A percentile compares a stretch with the other conserved stretches of the same genome.
Conservation (phyloP, 495 filamentous ascomycete species). For the Arthonia radiata region DNA sequence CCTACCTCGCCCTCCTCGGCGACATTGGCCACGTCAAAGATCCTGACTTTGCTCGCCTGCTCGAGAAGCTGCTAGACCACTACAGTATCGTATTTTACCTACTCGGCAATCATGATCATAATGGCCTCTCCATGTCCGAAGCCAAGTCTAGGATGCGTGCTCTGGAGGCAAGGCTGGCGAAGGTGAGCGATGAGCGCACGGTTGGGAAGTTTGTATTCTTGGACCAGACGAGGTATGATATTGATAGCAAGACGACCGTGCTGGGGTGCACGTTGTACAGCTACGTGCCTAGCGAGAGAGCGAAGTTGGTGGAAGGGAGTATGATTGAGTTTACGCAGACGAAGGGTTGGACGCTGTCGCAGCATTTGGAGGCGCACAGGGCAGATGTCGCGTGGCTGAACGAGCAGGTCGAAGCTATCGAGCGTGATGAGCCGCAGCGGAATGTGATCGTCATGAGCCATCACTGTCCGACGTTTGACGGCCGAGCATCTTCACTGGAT, state of each 20-base stretch:
- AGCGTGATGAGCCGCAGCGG: conserved; percentile 12
- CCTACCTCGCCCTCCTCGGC: conserved; percentile 29
- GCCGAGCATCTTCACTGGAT: conserved; percentile 14
- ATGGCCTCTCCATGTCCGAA: conserved; percentile 17
- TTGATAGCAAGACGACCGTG: conserved; percentile 15
- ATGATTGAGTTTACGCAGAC: conserved; percentile 27
- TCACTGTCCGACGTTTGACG: conserved; percentile 20
- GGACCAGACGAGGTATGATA: conserved; percentile 17
- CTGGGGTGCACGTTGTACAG: conserved; percentile 27
- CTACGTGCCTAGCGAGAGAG: conserved; percentile 9
- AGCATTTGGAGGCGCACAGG: conserved; percentile 16
- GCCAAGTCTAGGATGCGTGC: no score
- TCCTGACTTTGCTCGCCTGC: conserved; percentile 16
- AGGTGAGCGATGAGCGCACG: no score
- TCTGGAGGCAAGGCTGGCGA: no score
- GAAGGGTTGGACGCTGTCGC: conserved; percentile 19
- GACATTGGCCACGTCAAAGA: conserved; percentile 27
- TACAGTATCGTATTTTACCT: conserved; percentile 26
- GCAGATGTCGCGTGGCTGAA: conserved; percentile 27
- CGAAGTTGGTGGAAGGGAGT: conserved; percentile 10
- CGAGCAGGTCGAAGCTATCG: conserved; percentile 15
- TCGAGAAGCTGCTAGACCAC: conserved; percentile 18
- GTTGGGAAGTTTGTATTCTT: conserved; percentile 22
- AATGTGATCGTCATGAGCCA: conserved; percentile 27
- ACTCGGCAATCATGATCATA: conserved; percentile 32